Conservation (phyloP, 306 rosid species). For the Fragaria nilgerrensis region DNA sequence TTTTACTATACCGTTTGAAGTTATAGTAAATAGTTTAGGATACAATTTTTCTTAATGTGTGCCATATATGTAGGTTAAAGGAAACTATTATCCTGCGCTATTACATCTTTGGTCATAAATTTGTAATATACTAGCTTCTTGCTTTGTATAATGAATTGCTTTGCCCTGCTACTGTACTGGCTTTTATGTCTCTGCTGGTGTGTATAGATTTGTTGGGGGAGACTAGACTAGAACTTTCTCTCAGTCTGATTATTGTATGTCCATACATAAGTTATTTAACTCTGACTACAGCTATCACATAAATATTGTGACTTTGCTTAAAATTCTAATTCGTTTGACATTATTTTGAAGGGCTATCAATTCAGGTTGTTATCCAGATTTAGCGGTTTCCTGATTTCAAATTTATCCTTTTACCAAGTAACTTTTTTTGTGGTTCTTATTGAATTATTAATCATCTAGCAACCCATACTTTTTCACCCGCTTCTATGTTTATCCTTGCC, state of each 20-base stretch:
- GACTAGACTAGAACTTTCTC: background rate
- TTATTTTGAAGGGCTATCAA: background rate
- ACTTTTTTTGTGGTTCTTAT: too few species aligned
- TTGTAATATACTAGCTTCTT: too few species aligned
- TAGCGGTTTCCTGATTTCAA: background rate
- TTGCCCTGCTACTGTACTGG: background rate
- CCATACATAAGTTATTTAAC: background rate
- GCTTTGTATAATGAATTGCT: too few species aligned
- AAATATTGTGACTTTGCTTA: background rate
- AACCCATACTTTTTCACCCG: background rate
- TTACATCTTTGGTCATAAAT: too few species aligned
- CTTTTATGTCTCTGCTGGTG: background rate
- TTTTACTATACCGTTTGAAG: too few species aligned
- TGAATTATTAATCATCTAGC: background rate
- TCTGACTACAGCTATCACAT: background rate
- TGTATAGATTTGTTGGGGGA: background rate
- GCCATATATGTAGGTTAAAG: background rate
- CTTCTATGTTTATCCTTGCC: background rate
- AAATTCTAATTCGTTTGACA: background rate
- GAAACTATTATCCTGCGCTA: background rate
- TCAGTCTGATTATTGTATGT: background rate
- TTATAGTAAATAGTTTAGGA: background rate
- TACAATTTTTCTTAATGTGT: background rate
- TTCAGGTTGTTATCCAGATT: background rate
- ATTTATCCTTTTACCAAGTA: too few species aligned